Conservation (phyloP, 1,139 yeast species). For the Sugiyamaella japonica region DNA sequence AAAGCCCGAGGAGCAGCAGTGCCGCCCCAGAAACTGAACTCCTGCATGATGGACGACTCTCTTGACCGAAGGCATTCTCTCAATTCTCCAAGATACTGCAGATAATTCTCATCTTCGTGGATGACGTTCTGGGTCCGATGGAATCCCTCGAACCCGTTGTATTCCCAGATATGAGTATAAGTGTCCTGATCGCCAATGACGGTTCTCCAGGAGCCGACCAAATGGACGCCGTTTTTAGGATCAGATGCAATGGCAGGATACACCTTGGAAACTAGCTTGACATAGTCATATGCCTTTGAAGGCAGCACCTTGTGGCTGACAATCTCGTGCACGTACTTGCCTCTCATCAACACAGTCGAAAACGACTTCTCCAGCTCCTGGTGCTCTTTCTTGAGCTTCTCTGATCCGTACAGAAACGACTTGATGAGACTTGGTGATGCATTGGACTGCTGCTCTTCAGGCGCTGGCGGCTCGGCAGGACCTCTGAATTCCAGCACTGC, state of each 20-base stretch:
- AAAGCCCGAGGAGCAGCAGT: slow-evolving; percentile 45
- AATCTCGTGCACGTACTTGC: slow-evolving; percentile 47
- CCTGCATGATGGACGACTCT: slow-evolving; percentile 43
- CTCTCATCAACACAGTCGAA: slow-evolving; percentile 43
- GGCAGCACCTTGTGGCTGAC: slow-evolving; percentile 44
- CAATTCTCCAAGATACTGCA: slow-evolving; percentile 37
- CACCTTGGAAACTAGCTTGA: slow-evolving; percentile 38
- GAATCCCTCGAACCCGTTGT: slow-evolving; percentile 46
- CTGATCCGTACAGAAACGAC: slow-evolving; percentile 43
- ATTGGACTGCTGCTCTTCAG: slow-evolving; percentile 16
- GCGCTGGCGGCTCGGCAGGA: slow-evolving; percentile 18
- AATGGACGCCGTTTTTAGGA: slow-evolving; percentile 38
- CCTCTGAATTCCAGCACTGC: slow-evolving; percentile 27
- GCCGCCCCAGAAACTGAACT: slow-evolving; percentile 49
- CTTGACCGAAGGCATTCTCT: slow-evolving; percentile 42
- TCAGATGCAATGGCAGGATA: slow-evolving; percentile 42
- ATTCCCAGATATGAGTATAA: slow-evolving; percentile 46
- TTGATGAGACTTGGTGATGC: slow-evolving; percentile 37
- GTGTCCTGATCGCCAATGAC: slow-evolving; percentile 46
- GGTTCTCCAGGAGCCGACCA: slow-evolving; percentile 47
- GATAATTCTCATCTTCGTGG: slow-evolving; percentile 38
- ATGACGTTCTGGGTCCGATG: slow-evolving; percentile 42
- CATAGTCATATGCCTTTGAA: slow-evolving; percentile 40
- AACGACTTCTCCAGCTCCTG: slow-evolving; percentile 41
- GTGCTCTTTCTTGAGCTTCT: slow-evolving; percentile 39